Evolutionary conservation across 495 filamentous ascomycete species (phyloP).

Genomic region (Massariosphaeria phaeospora): DNA sequence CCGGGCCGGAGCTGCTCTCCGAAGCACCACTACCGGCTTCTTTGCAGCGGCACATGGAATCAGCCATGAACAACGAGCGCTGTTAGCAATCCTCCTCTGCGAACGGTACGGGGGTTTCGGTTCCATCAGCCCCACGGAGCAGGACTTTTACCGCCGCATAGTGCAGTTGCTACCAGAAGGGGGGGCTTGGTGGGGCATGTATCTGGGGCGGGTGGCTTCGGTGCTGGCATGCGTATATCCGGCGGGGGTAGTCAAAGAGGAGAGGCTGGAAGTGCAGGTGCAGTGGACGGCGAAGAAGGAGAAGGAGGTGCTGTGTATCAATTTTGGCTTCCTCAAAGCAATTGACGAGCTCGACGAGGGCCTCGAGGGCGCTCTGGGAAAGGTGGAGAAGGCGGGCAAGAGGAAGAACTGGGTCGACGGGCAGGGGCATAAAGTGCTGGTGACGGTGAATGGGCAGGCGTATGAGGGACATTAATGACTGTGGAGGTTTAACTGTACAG

Average conservation of each 20-base stretch:
- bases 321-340: constrained; percentile 27
- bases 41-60: constrained; percentile 65
- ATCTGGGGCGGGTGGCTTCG: constrained; percentile 52
- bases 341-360: constrained; percentile 31
- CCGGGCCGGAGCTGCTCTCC: constrained; percentile 62
- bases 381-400: constrained; percentile 55
- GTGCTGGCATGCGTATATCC: constrained; percentile 48
- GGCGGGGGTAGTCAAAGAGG: constrained; percentile 46
- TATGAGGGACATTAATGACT: background rate
- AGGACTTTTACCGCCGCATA: constrained; percentile 46
- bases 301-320: constrained; percentile 34
- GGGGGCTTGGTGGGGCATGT: constrained; percentile 59
- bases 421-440: constrained; percentile 6
- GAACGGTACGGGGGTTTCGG: constrained; percentile 64
- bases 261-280: constrained; percentile 13
- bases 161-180: constrained; percentile 45
- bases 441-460: constrained; percentile 20
- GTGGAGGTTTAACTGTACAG: background rate
- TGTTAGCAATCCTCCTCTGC: constrained; percentile 68
- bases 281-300: constrained; percentile 29
- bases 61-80: constrained; percentile 62
- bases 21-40: constrained; percentile 64
- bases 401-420: constrained; percentile 53
- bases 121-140: constrained; percentile 53
- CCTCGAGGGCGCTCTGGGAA: constrained; percentile 41